Evolutionary conservation across 192 early-diverging fungal species (phyloP).

Genomic region (Entomortierella chlamydospora): DNA sequence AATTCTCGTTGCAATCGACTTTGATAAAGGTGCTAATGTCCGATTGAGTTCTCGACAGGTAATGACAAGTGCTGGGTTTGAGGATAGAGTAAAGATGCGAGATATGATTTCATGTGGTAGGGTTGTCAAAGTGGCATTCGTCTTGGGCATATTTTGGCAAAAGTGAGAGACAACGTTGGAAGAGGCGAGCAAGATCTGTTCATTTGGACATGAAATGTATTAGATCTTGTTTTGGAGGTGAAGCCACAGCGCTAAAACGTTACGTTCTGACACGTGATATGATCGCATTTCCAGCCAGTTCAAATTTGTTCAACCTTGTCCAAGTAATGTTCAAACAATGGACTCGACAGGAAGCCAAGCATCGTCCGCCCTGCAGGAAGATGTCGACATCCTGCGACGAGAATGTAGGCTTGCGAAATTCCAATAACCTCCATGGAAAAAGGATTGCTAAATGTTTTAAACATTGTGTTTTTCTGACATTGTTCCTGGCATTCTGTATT

Average conservation of each 20-base stretch:
- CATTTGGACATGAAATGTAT: no score
- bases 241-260: no score
- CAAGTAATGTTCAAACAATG: constrained; percentile 9
- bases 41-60: constrained; percentile 24
- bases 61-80: constrained; percentile 39
- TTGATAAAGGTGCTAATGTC: constrained; percentile 33
- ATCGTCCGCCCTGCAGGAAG: constrained; percentile 19
- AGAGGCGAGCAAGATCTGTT: background rate
- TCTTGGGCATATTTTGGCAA: constrained; percentile 3
- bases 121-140: constrained; percentile 5
- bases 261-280: no score
- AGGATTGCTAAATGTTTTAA: background rate
- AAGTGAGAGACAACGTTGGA: background rate
- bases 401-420: constrained; percentile 14
- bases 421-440: background rate
- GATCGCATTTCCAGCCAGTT: no score
- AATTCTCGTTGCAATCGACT: constrained; percentile 26
- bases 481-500: background rate
- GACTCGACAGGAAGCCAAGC: constrained; percentile 11
- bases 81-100: constrained; percentile 34
- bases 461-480: no score
- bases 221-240: no score
- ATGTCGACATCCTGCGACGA: constrained; percentile 37
- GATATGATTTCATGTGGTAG: constrained; percentile 31
- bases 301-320: no score